Evolutionary conservation across 345 rosid genomes (phyloP).

Genomic region (Iberis pinnata): DNA sequence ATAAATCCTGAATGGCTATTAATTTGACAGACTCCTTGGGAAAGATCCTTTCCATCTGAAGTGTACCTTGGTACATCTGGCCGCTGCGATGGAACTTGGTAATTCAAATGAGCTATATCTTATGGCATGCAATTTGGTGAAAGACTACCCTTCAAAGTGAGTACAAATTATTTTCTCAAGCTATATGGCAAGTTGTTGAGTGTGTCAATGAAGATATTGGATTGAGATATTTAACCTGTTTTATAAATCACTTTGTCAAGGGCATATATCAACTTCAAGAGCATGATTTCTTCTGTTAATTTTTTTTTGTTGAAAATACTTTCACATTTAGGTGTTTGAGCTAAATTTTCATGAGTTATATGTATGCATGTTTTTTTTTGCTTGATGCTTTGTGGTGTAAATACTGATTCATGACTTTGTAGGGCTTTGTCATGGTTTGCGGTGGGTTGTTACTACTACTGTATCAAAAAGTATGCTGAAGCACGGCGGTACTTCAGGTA

Average conservation of each 20-base stretch:
- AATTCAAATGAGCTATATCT: slow-evolving; percentile 93
- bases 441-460: slow-evolving; percentile 67
- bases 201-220: background rate
- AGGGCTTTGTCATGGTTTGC: slow-evolving; percentile 98
- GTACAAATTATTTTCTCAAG: slow-evolving; percentile 22
- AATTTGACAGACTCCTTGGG: slow-evolving; percentile 65
- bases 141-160: slow-evolving; percentile 95
- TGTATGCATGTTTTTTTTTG: slow-evolving; percentile 1
- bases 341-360: slow-evolving; percentile 4
- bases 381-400: slow-evolving; percentile 16
- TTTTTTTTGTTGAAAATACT: background rate
- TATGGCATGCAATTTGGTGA: slow-evolving; percentile 91
- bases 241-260: slow-evolving; percentile 7
- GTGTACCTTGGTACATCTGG: slow-evolving; percentile 77
- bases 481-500: slow-evolving; percentile 89
- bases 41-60: slow-evolving; percentile 96
- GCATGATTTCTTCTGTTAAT: background rate
- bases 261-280: background rate
- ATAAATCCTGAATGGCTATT: slow-evolving; percentile 11
- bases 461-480: slow-evolving; percentile 85
- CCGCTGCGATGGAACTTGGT: slow-evolving; percentile 94
- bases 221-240: background rate
- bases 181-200: slow-evolving; percentile 7
- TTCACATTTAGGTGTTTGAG: slow-evolving; percentile 6
- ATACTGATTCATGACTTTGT: slow-evolving; percentile 20